phyloP scores from a whole-genome alignment of 208 protist genomes.

The Acanthamoeba triangularis region DNA sequence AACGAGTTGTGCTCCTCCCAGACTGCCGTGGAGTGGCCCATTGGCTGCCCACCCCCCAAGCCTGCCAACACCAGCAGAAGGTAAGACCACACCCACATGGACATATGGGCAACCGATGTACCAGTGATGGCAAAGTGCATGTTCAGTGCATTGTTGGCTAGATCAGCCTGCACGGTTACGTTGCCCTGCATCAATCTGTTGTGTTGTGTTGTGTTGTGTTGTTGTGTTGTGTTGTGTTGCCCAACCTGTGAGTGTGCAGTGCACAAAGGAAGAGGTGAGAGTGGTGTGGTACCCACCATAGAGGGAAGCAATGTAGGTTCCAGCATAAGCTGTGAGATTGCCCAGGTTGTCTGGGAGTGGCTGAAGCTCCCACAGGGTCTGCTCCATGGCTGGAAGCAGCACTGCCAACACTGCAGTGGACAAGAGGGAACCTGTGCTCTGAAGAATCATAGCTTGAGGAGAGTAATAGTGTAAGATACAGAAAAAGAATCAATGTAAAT shows the following conservation, averaged over 20 bases:
- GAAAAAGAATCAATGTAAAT: no score
- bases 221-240: no score
- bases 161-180: not conserved
- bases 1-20: not conserved
- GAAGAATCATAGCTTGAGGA: not conserved
- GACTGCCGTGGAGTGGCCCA: not conserved
- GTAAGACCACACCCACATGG: not conserved
- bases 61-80: not conserved
- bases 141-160: not conserved
- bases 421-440: not conserved
- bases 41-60: not conserved
- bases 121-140: not conserved
- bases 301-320: not conserved
- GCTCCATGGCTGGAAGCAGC: not conserved
- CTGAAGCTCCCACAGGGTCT: conserved; percentile 53
- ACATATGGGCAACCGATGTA: not conserved
- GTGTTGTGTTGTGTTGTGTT: no score
- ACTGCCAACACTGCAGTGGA: not conserved
- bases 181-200: not conserved
- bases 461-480: no score
- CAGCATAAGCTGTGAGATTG: not conserved
- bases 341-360: not conserved
- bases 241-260: not conserved
- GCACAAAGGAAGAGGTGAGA: not conserved
- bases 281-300: not conserved